Percentiles rank a stretch among this genome's conserved stretches.
Evolutionary conservation across 352 stramenopile species (phyloP).

Genomic region (Saprolegnia parasitica): DNA sequence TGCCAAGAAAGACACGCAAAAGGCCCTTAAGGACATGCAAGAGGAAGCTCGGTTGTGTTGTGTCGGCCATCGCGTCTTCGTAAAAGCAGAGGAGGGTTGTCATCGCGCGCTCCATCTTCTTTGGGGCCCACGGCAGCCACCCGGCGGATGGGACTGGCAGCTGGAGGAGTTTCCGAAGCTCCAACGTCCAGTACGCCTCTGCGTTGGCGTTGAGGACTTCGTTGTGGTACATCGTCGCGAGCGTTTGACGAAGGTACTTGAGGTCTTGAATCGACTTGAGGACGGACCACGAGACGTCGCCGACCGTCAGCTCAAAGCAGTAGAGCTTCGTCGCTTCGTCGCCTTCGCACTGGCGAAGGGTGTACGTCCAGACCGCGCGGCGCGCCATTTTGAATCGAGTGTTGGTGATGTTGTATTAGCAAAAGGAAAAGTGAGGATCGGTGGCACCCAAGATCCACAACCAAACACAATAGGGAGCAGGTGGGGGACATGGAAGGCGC

Average conservation of each 20-base stretch:
- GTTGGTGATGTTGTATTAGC: no score
- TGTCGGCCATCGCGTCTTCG: not conserved
- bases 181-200: not conserved
- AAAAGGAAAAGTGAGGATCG: no score
- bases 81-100: not conserved
- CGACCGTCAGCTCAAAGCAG: not conserved
- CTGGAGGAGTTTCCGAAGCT: not conserved
- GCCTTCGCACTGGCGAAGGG: not conserved
- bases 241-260: slow-evolving; percentile 4
- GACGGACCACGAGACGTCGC: not conserved
- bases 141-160: not conserved
- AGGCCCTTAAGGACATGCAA: slow-evolving; percentile 10
- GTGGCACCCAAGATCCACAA: no score
- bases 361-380: not conserved
- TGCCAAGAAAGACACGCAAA: slow-evolving; percentile 6
- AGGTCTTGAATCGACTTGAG: not conserved
- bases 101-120: not conserved
- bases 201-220: slow-evolving; percentile 5
- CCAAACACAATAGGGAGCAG: no score
- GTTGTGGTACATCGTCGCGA: not conserved
- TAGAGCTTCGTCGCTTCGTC: not conserved
- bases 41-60: not conserved
- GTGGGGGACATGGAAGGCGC: no score
- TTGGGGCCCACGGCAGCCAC: not conserved
- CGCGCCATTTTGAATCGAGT: not conserved